Conservation (phyloP, 257 asterid genomes). For the Solanum ahanhuiri region DNA sequence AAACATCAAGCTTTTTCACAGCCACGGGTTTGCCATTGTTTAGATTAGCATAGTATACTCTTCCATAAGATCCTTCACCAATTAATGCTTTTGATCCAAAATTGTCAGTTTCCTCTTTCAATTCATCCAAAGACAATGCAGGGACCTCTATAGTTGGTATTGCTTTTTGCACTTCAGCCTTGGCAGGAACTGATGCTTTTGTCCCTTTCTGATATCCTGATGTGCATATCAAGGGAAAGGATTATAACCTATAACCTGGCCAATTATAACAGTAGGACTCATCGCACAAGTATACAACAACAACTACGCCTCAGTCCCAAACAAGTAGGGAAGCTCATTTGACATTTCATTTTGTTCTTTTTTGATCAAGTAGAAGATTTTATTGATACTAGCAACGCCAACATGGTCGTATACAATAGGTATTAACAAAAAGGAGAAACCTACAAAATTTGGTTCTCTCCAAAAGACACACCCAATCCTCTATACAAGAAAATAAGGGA, state of each 20-base stretch:
- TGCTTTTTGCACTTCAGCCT: slow-evolving; percentile 5
- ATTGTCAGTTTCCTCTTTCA: slow-evolving; percentile 10
- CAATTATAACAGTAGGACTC: background rate
- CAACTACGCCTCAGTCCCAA: background rate
- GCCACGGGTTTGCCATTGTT: slow-evolving; percentile 63
- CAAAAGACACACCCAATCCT: background rate
- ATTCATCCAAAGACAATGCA: slow-evolving; percentile 7
- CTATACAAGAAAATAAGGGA: background rate
- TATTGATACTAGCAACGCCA: background rate
- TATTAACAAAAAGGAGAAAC: background rate
- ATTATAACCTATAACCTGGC: background rate
- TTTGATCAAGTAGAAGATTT: background rate
- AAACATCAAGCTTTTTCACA: slow-evolving; percentile 87
- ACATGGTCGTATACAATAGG: background rate
- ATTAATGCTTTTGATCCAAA: slow-evolving; percentile 9
- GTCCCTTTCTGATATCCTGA: slow-evolving; percentile 4
- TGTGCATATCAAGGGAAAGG: background rate
- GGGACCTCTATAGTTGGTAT: slow-evolving; percentile 9
- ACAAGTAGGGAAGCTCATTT: background rate
- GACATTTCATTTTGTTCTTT: background rate
- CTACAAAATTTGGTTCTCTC: background rate
- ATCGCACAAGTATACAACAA: background rate
- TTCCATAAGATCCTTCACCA: slow-evolving; percentile 8
- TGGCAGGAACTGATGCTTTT: background rate
- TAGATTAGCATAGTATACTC: slow-evolving; percentile 8